These are phyloP conservation scores for Mortierella alpina DNA, from an alignment of 192 early-diverging fungal genomes.

Conservation along the genomic window DNA sequence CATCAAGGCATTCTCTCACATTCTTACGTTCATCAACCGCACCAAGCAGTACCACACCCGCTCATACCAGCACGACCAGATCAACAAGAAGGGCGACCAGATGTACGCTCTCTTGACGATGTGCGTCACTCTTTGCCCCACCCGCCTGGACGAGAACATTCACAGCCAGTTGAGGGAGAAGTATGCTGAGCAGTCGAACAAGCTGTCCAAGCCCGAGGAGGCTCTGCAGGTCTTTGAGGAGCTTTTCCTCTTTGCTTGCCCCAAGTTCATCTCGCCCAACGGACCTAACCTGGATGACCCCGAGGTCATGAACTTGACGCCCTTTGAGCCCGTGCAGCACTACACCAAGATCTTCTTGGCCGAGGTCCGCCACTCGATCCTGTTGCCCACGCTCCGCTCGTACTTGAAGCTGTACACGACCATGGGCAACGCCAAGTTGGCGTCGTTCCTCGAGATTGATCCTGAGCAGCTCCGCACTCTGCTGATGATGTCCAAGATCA, in stretches of 20 bases:
- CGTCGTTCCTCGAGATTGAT: constrained; percentile 88
- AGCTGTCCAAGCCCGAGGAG: constrained; percentile 77
- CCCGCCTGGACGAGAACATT: constrained; percentile 92
- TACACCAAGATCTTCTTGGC: constrained; percentile 89
- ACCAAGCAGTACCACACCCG: constrained; percentile 96
- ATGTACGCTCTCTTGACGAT: constrained; percentile 95
- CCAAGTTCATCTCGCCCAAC: constrained; percentile 94
- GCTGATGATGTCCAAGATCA: constrained; percentile 94
- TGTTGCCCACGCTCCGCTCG: constrained; percentile 89
- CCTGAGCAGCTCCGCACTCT: constrained; percentile 85
- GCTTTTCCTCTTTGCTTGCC: constrained; percentile 90
- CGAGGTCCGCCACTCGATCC: constrained; percentile 87
- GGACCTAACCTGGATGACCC: constrained; percentile 86
- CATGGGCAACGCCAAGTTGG: constrained; percentile 89
- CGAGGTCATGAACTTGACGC: constrained; percentile 36
- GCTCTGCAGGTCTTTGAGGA: constrained; percentile 85
- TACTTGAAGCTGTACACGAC: constrained; percentile 97
- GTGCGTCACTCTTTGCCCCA: constrained; percentile 92
- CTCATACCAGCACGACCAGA: constrained; percentile 90
- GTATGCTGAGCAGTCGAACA: constrained; percentile 90
- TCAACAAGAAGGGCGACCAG: constrained; percentile 93
- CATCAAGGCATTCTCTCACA: constrained; percentile 90
- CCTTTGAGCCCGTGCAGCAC: constrained; percentile 76
- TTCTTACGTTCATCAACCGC: constrained; percentile 89
- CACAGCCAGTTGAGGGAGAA: constrained; percentile 91